Evolutionary conservation across 129 eudicot species (phyloP), one percentile per base, ranked within the genome.

Genomic region (Saussurea involucrata): DNA sequence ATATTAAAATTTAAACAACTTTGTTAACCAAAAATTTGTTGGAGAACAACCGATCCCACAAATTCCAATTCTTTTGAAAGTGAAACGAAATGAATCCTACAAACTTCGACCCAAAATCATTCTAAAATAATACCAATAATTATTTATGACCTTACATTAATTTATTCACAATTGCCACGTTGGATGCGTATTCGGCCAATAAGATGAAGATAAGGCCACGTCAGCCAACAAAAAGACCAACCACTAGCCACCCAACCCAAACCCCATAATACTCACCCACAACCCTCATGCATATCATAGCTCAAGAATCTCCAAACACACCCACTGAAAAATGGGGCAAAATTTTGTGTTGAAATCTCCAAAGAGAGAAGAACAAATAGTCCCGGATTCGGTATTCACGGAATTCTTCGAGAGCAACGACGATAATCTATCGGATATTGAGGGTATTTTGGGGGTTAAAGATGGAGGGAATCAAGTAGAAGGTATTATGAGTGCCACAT

Each of bases 181-280:
- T 24, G 76, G 80, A 70, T 63, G 17, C 69, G 63, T 71, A 71
- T 76, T 69, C 63, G 80, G 72, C 76, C 85, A 76, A 81, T 81
- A 57, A 58, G 69, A 71, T 66, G 24, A 70, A 71, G 85, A 82
- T 82, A 82, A 82, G 85, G 66, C 83, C 68, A 76, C 28, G 78
- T 40, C 85, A 82, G 64, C 73, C 72, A 58, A 29, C 68, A 67
- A 67, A 66, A 49, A 73, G 65, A 32, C 21, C 75, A 77, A 61
- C 77, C 82, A 69, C 71, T 36, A 61, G 65, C 55, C 64, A 64
- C 34, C 66, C 33, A 66, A 34, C 81, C 81, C 74, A 69, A 68
- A 53, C 31, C 74, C 64, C 86, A 77, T 31, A 78, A 61, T 34
- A 24, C 24, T 44, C 70, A 74, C 66, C 65, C 75, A 22, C 44